phyloP scores from a whole-genome alignment of 441 rosid species.

The Francoa sonchifolia region DNA sequence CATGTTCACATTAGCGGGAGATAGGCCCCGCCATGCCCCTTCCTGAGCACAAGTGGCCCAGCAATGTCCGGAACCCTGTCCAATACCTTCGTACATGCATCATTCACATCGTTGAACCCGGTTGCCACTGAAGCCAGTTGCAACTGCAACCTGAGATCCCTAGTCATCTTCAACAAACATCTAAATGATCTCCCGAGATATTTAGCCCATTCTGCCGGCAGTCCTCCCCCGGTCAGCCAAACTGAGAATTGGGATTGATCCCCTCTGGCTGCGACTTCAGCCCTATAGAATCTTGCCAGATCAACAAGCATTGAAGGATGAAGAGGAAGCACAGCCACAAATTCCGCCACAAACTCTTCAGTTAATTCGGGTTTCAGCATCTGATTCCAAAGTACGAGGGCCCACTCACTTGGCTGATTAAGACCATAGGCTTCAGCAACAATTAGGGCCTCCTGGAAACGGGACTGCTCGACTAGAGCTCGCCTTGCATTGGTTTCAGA shows the following conservation, averaged over 20 bases:
- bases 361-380: conserved; percentile 87
- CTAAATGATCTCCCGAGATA: conserved; percentile 81
- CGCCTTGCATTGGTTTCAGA: conserved; percentile 90
- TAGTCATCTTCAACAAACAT: conserved; percentile 77
- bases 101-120: conserved; percentile 57
- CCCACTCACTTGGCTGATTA: conserved; percentile 96
- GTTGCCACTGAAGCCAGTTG: conserved; percentile 80
- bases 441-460: conserved; percentile 85
- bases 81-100: conserved; percentile 45
- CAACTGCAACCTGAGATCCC: conserved; percentile 62
- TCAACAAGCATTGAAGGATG: conserved; percentile 86
- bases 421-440: conserved; percentile 97
- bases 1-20: conserved; percentile 75
- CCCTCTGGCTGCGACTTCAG: conserved; percentile 85
- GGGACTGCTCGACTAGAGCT: conserved; percentile 79
- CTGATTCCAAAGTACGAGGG: conserved; percentile 86
- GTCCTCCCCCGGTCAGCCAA: conserved; percentile 90
- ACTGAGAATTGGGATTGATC: conserved; percentile 94
- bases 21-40: conserved; percentile 95
- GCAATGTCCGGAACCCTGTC: conserved; percentile 77
- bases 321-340: conserved; percentile 88
- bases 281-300: conserved; percentile 73
- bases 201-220: conserved; percentile 97
- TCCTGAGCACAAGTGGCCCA: conserved; percentile 70
- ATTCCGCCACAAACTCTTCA: conserved; percentile 88